Percentiles rank a stretch among this genome's conserved stretches.
phyloP scores from a whole-genome alignment of 129 eudicot species.

The Cynara cardunculus region DNA sequence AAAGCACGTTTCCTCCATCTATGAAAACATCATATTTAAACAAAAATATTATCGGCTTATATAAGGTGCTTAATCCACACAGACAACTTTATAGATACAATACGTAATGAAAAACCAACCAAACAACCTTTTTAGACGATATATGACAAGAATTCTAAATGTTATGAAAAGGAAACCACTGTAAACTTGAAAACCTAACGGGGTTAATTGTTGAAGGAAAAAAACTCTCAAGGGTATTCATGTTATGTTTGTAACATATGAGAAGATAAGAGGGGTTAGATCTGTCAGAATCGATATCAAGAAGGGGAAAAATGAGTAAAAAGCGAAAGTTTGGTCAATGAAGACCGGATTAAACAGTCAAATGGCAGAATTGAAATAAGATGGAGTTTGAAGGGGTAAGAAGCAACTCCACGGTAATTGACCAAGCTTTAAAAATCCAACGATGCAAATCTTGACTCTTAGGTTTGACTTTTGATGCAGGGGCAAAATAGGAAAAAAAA shows the following conservation, averaged over 20 bases:
- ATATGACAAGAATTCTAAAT: too few relatives aligned
- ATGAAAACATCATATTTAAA: too few relatives aligned
- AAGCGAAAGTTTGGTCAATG: neutral
- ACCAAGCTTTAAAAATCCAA: neutral
- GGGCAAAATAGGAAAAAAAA: neutral
- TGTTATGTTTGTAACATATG: neutral
- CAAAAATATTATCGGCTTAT: too few relatives aligned
- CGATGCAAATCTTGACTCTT: neutral
- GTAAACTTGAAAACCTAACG: neutral
- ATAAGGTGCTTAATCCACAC: too few relatives aligned
- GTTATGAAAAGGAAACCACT: neutral
- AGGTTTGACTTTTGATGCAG: neutral
- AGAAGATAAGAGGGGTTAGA: conserved; percentile 5
- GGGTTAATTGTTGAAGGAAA: neutral
- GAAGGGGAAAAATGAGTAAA: neutral
- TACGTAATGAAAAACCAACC: too few relatives aligned
- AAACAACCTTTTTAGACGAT: too few relatives aligned
- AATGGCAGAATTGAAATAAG: conserved; percentile 11
- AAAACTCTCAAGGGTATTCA: neutral
- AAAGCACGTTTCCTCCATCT: too few relatives aligned
- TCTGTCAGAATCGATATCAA: neutral
- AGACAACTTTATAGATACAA: too few relatives aligned
- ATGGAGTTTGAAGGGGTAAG: neutral
- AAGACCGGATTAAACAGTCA: conserved; percentile 11
- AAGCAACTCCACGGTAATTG: neutral